These are phyloP conservation scores for Metschnikowia reukaufii DNA, from an alignment of 805 yeast species.

Conservation along the genomic window DNA sequence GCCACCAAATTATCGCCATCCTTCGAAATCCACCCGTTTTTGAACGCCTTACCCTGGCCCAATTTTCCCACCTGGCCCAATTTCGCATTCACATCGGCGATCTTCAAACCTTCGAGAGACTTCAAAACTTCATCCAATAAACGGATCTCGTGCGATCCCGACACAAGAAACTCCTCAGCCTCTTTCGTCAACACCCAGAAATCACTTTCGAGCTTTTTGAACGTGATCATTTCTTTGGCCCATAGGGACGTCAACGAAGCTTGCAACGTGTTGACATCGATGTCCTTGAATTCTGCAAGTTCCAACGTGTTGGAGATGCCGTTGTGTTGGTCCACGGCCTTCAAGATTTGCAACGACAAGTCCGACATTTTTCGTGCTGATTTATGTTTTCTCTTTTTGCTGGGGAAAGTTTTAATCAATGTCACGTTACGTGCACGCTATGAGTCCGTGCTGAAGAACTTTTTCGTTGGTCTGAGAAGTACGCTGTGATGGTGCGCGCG, in stretches of 20 bases:
- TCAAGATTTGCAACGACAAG: constrained; percentile 61
- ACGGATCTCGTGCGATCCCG: constrained; percentile 91
- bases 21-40: constrained; percentile 93
- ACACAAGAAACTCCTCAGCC: constrained; percentile 70
- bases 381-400: background rate
- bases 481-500: no score
- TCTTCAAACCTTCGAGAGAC: constrained; percentile 75
- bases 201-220: constrained; percentile 71
- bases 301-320: constrained; percentile 68
- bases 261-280: constrained; percentile 64
- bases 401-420: background rate
- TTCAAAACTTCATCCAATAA: constrained; percentile 71
- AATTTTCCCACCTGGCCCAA: constrained; percentile 83
- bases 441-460: no score
- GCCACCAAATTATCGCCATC: constrained; percentile 77
- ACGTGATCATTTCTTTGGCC: constrained; percentile 79
- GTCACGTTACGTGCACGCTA: background rate
- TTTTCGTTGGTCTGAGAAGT: no score
- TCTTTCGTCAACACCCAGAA: constrained; percentile 74
- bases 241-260: constrained; percentile 85
- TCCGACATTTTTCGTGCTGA: constrained; percentile 53
- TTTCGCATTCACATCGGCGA: constrained; percentile 67
- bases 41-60: constrained; percentile 97
- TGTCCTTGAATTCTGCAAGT: constrained; percentile 56
- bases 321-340: constrained; percentile 56